Conservation (phyloP, 139 green algal species). For the Pleodorina starrii region DNA sequence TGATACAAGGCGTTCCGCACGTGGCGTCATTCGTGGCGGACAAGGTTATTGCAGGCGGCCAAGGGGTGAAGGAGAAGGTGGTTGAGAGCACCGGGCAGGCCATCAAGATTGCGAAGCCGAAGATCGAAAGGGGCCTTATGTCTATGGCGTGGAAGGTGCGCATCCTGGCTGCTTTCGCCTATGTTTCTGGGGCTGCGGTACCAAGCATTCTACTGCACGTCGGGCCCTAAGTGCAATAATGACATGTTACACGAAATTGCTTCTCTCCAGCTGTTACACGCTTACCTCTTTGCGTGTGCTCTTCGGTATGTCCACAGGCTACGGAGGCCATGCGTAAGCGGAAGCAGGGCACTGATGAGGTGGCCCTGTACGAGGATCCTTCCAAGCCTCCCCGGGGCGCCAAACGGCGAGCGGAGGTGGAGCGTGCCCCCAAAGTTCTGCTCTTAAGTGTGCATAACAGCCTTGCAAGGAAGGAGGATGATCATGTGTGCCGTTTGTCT, state of each 20-base stretch:
- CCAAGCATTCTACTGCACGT: too few relatives aligned
- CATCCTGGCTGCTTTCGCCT: neutral
- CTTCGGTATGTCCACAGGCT: constrained; percentile 10
- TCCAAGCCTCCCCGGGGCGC: neutral
- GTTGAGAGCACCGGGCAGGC: constrained; percentile 24
- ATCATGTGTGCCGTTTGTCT: constrained; percentile 63
- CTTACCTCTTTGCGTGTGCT: too few relatives aligned
- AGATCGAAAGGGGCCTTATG: constrained; percentile 21
- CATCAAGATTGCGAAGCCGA: constrained; percentile 30
- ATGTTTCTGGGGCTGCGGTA: too few relatives aligned
- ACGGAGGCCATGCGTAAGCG: constrained; percentile 34
- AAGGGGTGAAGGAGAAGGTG: constrained; percentile 39
- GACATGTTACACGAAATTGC: too few relatives aligned
- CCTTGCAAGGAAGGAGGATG: neutral
- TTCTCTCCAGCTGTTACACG: too few relatives aligned
- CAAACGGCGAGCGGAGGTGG: neutral
- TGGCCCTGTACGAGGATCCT: neutral
- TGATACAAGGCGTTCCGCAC: neutral
- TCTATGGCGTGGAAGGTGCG: constrained; percentile 29
- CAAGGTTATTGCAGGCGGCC: neutral
- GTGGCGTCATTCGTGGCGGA: constrained; percentile 10
- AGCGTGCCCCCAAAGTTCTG: constrained; percentile 53
- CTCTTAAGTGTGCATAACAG: constrained; percentile 77
- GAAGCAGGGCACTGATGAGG: constrained; percentile 12
- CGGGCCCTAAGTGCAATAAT: too few relatives aligned